Percentiles rank a stretch among this genome's conserved stretches.
These are phyloP conservation scores for Coccinonectria pachysandricola DNA, from an alignment of 2,329 filamentous ascomycete species.

Conservation along the genomic window DNA sequence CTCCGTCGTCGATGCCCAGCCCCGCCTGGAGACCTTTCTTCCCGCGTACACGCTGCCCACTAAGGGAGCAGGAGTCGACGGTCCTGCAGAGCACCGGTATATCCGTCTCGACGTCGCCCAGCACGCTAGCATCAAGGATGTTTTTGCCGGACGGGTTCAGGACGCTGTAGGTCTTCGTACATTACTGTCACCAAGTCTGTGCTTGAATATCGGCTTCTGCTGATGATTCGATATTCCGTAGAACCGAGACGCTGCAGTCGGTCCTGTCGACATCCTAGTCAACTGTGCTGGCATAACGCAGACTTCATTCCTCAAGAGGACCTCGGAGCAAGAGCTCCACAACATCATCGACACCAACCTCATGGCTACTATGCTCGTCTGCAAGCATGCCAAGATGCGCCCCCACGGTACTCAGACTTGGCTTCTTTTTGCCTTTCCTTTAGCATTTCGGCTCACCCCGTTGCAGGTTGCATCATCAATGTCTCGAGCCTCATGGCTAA, in stretches of 20 bases:
- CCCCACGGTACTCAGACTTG: slow-evolving; percentile 25
- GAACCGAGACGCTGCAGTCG: slow-evolving; percentile 14
- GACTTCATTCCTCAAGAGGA: slow-evolving; percentile 50
- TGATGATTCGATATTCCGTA: too few species aligned
- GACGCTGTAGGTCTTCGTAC: slow-evolving; percentile 5
- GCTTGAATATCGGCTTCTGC: too few species aligned
- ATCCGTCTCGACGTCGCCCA: slow-evolving; percentile 24
- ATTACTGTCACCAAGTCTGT: background rate
- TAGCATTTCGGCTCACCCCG: too few species aligned
- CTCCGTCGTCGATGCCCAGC: slow-evolving; percentile 34
- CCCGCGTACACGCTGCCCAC: slow-evolving; percentile 10
- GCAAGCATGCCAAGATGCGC: slow-evolving; percentile 33
- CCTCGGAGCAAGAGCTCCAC: slow-evolving; percentile 39
- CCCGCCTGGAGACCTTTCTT: slow-evolving; percentile 26
- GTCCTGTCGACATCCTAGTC: slow-evolving; percentile 50
- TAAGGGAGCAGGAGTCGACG: background rate
- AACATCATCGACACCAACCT: slow-evolving; percentile 62
- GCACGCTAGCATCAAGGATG: slow-evolving; percentile 18
- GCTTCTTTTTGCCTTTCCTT: too few species aligned
- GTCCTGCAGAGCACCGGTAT: slow-evolving; percentile 22
- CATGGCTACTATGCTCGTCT: slow-evolving; percentile 51
- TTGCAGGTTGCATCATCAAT: slow-evolving; percentile 63
- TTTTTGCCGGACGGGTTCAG: slow-evolving; percentile 15
- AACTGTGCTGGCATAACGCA: slow-evolving; percentile 73
- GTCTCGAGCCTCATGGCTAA: slow-evolving; percentile 65